These are phyloP conservation scores for Nakazawaea laoshanensis DNA, from an alignment of 805 yeast genomes.

Conservation along the genomic window DNA sequence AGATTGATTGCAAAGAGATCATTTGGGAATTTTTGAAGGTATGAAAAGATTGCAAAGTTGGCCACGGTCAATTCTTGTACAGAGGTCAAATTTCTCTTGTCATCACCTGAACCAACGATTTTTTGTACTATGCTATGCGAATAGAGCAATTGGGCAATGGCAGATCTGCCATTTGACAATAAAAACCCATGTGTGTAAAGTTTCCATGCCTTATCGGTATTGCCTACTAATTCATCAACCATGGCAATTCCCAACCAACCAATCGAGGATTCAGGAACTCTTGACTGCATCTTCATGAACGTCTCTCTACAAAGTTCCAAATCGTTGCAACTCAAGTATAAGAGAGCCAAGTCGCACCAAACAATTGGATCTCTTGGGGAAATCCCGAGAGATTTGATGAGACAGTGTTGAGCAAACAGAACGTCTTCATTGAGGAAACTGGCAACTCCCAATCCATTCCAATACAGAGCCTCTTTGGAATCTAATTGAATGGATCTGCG, in stretches of 20 bases:
- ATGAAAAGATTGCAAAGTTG: slow-evolving; percentile 56
- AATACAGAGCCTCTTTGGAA: slow-evolving; percentile 57
- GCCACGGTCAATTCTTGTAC: slow-evolving; percentile 62
- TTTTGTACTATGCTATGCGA: slow-evolving; percentile 49
- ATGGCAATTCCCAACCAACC: slow-evolving; percentile 90
- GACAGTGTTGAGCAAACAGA: slow-evolving; percentile 84
- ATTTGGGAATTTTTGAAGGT: slow-evolving; percentile 51
- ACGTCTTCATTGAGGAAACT: slow-evolving; percentile 50
- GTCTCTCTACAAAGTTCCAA: slow-evolving; percentile 65
- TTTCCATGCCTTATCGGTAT: slow-evolving; percentile 38
- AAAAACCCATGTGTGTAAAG: slow-evolving; percentile 73
- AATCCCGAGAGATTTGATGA: slow-evolving; percentile 69
- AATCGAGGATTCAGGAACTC: slow-evolving; percentile 65
- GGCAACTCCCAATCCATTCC: slow-evolving; percentile 81
- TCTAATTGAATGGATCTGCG: slow-evolving; percentile 69
- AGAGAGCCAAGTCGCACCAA: slow-evolving; percentile 78
- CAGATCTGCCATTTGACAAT: slow-evolving; percentile 66
- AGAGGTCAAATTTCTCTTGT: slow-evolving; percentile 46
- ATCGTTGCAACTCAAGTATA: slow-evolving; percentile 66
- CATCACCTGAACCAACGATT: slow-evolving; percentile 31
- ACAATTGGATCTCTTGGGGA: slow-evolving; percentile 58
- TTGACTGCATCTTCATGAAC: slow-evolving; percentile 64
- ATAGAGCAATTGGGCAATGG: slow-evolving; percentile 63
- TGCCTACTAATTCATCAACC: slow-evolving; percentile 41
- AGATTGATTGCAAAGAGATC: slow-evolving; percentile 51